A percentile compares a stretch with the other conserved stretches of the same genome.
These are phyloP conservation scores for Cercophora sp. DNA, from an alignment of 495 filamentous ascomycete genomes.

Conservation along the genomic window DNA sequence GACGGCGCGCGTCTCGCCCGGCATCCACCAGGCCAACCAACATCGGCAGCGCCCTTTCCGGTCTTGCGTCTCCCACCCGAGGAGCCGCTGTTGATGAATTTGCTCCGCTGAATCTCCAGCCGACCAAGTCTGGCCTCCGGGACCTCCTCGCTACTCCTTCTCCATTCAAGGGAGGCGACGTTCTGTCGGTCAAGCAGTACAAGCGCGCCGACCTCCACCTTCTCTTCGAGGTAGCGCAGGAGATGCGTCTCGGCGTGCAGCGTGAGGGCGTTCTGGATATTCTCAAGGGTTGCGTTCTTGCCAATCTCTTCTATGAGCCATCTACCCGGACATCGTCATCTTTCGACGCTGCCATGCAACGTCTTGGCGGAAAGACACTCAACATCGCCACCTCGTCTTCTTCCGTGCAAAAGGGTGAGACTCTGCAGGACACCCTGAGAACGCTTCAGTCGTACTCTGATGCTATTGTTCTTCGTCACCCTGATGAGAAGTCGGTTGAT, in stretches of 20 bases:
- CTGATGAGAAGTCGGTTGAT: constrained; percentile 69
- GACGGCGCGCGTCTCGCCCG: constrained; percentile 22
- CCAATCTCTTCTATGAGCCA: constrained; percentile 95
- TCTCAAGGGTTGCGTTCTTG: constrained; percentile 78
- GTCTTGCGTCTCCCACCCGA: constrained; percentile 13
- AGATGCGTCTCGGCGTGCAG: constrained; percentile 91
- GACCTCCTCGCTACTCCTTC: constrained; percentile 70
- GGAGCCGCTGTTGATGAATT: constrained; percentile 45
- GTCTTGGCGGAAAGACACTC: constrained; percentile 80
- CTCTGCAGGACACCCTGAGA: constrained; percentile 86
- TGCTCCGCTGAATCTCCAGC: constrained; percentile 43
- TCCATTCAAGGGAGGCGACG: constrained; percentile 78
- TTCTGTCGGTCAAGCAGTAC: constrained; percentile 88
- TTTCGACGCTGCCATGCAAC: constrained; percentile 97
- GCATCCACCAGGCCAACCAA: constrained; percentile 12
- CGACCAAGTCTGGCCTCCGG: constrained; percentile 45
- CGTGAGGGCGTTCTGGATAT: constrained; percentile 84
- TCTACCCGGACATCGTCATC: constrained; percentile 94
- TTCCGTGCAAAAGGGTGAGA: constrained; percentile 87
- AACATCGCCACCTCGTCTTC: constrained; percentile 74
- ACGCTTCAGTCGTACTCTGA: constrained; percentile 93
- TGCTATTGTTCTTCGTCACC: constrained; percentile 90
- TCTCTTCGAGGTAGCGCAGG: constrained; percentile 92
- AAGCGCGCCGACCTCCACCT: constrained; percentile 79
- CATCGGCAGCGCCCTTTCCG: constrained; percentile 19